phyloP scores from a whole-genome alignment of 2,329 filamentous ascomycete genomes.

The Berkeleyomyces basicola region DNA sequence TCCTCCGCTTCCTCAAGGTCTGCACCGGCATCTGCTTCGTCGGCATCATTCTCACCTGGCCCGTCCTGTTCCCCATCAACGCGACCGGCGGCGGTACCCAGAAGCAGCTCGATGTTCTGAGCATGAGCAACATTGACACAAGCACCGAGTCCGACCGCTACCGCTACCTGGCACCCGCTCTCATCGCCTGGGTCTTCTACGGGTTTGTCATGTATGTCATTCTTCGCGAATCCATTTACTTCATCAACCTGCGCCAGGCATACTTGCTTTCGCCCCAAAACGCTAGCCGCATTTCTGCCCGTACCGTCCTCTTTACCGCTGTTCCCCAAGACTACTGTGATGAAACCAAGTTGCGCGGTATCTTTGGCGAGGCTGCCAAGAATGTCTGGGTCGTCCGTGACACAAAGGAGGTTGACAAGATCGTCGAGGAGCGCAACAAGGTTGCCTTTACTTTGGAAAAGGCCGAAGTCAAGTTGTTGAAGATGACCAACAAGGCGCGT shows the following conservation, averaged over 20 bases:
- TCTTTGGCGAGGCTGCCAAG: conserved; percentile 70
- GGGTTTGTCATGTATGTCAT: conserved; percentile 79
- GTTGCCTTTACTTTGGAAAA: conserved; percentile 67
- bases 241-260: conserved; percentile 82
- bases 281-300: conserved; percentile 69
- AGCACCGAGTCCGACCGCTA: conserved; percentile 33
- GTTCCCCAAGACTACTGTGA: conserved; percentile 67
- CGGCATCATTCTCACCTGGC: conserved; percentile 72
- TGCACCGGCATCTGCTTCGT: conserved; percentile 58
- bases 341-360: conserved; percentile 55
- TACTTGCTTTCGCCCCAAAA: conserved; percentile 78
- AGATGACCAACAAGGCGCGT: conserved; percentile 55
- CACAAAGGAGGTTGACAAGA: conserved; percentile 57
- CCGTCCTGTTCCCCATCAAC: conserved; percentile 73
- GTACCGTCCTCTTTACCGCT: conserved; percentile 76
- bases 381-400: conserved; percentile 73
- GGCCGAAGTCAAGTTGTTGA: conserved; percentile 75
- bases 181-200: conserved; percentile 68
- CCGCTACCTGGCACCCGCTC: conserved; percentile 67
- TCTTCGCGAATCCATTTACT: conserved; percentile 76
- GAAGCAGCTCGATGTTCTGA: conserved; percentile 57
- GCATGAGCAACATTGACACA: conserved; percentile 57
- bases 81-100: conserved; percentile 55
- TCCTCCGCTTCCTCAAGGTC: conserved; percentile 67
- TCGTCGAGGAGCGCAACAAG: conserved; percentile 68